These are phyloP conservation scores for Macadamia tetraphylla DNA, from an alignment of 164 flowering plant species.

Conservation along the genomic window DNA sequence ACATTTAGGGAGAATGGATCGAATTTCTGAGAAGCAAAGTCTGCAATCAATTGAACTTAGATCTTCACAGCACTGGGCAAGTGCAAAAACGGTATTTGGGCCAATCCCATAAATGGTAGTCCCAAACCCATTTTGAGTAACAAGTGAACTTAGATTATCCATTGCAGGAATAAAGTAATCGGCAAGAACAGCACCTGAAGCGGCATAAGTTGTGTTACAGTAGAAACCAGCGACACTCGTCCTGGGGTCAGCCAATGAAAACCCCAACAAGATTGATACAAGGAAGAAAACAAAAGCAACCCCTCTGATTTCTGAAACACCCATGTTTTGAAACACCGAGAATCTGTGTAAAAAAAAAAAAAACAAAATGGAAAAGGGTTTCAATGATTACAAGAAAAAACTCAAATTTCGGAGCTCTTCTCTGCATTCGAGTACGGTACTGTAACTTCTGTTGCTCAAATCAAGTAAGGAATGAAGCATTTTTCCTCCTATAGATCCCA, in stretches of 20 bases:
- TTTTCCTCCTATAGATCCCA: too few relatives aligned
- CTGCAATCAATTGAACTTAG: slow-evolving; percentile 11
- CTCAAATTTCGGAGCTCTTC: too few relatives aligned
- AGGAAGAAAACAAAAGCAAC: slow-evolving; percentile 3
- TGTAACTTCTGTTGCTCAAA: too few relatives aligned
- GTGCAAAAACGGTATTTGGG: slow-evolving; percentile 7
- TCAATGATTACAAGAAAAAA: too few relatives aligned
- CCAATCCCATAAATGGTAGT: slow-evolving; percentile 4
- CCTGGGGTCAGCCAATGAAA: slow-evolving; percentile 5
- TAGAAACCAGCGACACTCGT: slow-evolving; percentile 1
- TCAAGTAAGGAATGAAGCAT: too few relatives aligned
- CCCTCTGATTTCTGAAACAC: background rate
- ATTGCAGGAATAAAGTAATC: too few relatives aligned
- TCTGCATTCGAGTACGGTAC: too few relatives aligned
- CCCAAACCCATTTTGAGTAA: slow-evolving; percentile 13
- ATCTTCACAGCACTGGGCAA: slow-evolving; percentile 17
- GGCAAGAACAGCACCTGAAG: background rate
- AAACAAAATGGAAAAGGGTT: too few relatives aligned
- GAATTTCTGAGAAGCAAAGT: slow-evolving; percentile 16
- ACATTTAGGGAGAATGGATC: slow-evolving; percentile 11
- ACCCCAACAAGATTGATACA: background rate
- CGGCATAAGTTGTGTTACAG: slow-evolving; percentile 9
- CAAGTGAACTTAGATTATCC: background rate
- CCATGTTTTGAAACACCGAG: background rate
- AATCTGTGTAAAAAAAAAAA: too few relatives aligned